Base-by-base conservation (phyloP, 108 stramenopile species). In the Epipyxis sp. region DNA sequence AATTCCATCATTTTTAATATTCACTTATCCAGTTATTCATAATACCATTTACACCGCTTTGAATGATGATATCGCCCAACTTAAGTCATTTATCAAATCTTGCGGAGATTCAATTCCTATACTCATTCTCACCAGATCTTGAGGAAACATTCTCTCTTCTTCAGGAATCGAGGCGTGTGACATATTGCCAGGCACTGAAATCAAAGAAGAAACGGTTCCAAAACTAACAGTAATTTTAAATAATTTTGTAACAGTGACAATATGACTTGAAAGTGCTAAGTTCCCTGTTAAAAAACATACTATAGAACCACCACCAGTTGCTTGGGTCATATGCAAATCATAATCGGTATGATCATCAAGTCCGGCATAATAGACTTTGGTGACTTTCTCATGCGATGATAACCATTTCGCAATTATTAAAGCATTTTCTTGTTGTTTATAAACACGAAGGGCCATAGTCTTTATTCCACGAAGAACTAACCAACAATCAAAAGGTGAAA, bases 161-260 rank as follows among this genome's bases (percentile, higher is more conserved):
- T 81, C 82, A 10, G 86, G 85, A 44, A 87, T 83, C 59, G 85
- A 83, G 10, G 86, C 84, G 68, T 87, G 86, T 34, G 54, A 57
- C 83, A 87, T 84, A 59, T 78, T 78, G 2, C 74, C 83, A 34
- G 86, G 86, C 65, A 83, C 46, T 41, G 79, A 84, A 67, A 83
- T 80, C 45, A 87, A 81, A 37, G 83, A 84, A 78, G 86, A 81
- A 27, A 86, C 85, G 44, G 83, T 65, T 44, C 86, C 86, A 44
- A 87, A 85, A 81, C 82, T 83, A 39, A 87, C 86, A 0, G 86
- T 85, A 76, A 87, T 80, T 71, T 81, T 83, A 85, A 87, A 87
- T 27, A 87, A 76, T 62, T 85, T 83, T 35, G 82, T 80, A 34
- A 76, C 43, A 41, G 81, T 42, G 3, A 87, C 82, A 34, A 87